A percentile compares a stretch with the other conserved stretches of the same genome.
phyloP scores from a whole-genome alignment of 2,329 filamentous ascomycete genomes.

The Phaeophleospora eucalypticola region DNA sequence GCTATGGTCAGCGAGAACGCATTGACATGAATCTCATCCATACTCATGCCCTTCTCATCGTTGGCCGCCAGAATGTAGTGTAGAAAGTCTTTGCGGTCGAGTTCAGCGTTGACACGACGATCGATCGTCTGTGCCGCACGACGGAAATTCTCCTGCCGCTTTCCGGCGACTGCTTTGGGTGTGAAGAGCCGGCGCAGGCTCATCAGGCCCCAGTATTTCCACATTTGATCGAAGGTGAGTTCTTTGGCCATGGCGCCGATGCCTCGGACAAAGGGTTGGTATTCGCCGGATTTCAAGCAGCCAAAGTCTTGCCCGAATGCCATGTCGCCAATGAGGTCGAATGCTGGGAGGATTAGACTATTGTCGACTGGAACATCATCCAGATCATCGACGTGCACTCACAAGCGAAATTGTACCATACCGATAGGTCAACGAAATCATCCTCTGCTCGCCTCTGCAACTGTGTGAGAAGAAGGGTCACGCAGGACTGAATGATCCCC shows the following conservation, averaged over 20 bases:
- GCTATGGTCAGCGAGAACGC: slow-evolving; percentile 33
- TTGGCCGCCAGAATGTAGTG: slow-evolving; percentile 23
- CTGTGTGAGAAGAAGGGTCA: slow-evolving; percentile 36
- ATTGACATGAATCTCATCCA: slow-evolving; percentile 9
- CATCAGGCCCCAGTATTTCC: slow-evolving; percentile 6
- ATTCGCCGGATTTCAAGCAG: background rate
- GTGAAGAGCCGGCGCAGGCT: slow-evolving; percentile 1
- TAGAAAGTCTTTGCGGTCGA: slow-evolving; percentile 8
- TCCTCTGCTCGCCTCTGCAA: slow-evolving; percentile 29
- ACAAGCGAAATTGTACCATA: slow-evolving; percentile 1
- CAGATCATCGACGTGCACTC: background rate
- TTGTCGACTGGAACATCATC: background rate
- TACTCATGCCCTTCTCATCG: slow-evolving; percentile 13
- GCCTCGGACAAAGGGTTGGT: slow-evolving; percentile 1
- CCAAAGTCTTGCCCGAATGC: slow-evolving; percentile 2
- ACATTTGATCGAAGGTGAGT: slow-evolving; percentile 7
- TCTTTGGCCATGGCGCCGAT: slow-evolving; percentile 4
- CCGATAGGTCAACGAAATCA: slow-evolving; percentile 5
- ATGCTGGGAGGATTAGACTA: background rate
- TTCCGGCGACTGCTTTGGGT: background rate
- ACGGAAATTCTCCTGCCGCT: slow-evolving; percentile 4
- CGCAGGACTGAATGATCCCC: slow-evolving; percentile 35
- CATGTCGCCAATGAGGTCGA: slow-evolving; percentile 4
- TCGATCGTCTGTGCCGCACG: slow-evolving; percentile 1
- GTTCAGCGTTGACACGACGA: slow-evolving; percentile 1